Base-by-base conservation (phyloP, 2,329 filamentous ascomycete genomes). In the Thelonectria blattea region DNA sequence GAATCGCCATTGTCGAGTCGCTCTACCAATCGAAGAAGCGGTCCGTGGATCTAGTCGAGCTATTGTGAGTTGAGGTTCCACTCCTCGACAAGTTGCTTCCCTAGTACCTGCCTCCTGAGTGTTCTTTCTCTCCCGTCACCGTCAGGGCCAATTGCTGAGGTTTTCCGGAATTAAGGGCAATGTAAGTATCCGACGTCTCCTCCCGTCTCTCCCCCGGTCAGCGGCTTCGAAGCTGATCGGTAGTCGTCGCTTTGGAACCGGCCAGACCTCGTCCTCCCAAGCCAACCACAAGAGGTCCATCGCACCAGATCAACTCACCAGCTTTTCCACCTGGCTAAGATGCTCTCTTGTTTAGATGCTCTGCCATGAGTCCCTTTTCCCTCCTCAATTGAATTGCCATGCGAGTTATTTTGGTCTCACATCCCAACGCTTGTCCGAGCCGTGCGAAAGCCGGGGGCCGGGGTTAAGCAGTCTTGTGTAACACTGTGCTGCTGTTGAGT, bases 11-110 rank as follows among this genome's bases (percentile, higher is more conserved):
- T 24, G 24, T 48, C 18, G 10, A 30, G 58, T 30, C 27, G 42
- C 34, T 48, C 30, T 45, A 30, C 27, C 27, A 30, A 30, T 30
- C 27, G 27, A 30, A 9, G 27, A 7, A 45, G n/a, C 9, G 56
- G 20, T 47, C 57, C 34, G 52, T 42, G 11, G 47, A 47, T 30
- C 27, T 30, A 30, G 27, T 30, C 27, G n/a, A 48, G 32, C 27
- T 18, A 27, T 24, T 52, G 30, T 24, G 27, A n/a, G n/a, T n/a
- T n/a, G n/a, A 54, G 43, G 49, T 52, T 42, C 56, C 56, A 48
- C 56, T 42, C 42, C 12, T 58, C 42, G 15, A 37, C 34, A 24
- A 24, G 22, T 37, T 37, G 34, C 12, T 34, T 34, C 32, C 32
- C 32, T 49, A 20, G 30, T 45, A 18, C 15, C 30, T 22, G 18